Evolutionary conservation across 331 rosid genomes (phyloP).

Genomic region (Malus hybrid): DNA sequence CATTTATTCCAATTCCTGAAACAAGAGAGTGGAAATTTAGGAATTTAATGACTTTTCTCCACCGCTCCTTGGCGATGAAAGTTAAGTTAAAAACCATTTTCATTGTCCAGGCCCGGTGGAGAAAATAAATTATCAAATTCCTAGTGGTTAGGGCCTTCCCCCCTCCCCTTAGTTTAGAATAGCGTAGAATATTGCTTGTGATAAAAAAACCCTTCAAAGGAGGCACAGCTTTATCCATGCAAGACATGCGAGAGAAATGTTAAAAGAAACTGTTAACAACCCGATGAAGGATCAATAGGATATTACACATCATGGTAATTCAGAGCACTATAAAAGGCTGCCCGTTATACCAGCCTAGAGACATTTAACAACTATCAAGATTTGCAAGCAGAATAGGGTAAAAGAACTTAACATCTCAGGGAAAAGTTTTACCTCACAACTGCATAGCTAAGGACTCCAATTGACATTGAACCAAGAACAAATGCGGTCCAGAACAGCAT

Average conservation of each 20-base stretch:
- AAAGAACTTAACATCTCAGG: neutral
- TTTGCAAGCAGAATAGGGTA: neutral
- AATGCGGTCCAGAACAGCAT: conserved; percentile 54
- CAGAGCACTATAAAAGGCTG: neutral
- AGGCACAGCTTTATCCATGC: no score
- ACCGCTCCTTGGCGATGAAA: neutral
- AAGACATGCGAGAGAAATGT: no score
- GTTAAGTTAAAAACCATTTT: neutral
- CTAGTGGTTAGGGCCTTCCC: no score
- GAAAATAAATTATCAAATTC: no score
- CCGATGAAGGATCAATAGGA: neutral
- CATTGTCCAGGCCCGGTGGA: no score
- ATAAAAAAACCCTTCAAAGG: no score
- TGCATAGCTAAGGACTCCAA: conserved; percentile 75
- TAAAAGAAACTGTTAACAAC: neutral
- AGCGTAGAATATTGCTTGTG: no score
- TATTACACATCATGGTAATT: neutral
- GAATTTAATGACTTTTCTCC: conserved; percentile 35
- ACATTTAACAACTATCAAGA: neutral
- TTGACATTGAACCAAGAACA: conserved; percentile 58
- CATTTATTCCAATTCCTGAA: conserved; percentile 84
- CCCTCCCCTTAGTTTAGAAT: no score
- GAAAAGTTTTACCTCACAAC: conserved; percentile 40
- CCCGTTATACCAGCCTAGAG: neutral
- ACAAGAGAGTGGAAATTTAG: neutral